Evolutionary conservation across 2,329 filamentous ascomycete genomes (phyloP).

Genomic region (Diaporthe sp.): DNA sequence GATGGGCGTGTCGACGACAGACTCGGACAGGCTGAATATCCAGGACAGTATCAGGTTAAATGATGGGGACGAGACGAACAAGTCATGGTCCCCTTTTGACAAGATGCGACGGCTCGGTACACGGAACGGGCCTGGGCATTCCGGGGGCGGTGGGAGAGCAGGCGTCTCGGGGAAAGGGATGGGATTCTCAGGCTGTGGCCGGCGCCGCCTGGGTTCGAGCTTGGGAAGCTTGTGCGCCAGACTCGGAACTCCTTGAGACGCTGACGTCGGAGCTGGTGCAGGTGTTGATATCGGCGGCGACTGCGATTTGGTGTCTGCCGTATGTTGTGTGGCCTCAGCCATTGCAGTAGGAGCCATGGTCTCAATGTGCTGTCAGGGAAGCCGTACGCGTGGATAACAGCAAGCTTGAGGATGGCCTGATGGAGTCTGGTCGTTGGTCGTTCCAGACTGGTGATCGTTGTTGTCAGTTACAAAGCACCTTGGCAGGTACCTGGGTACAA

Average conservation of each 20-base stretch:
- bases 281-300: constrained; percentile 28
- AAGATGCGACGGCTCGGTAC: constrained; percentile 83
- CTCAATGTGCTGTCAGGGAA: background rate
- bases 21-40: constrained; percentile 86
- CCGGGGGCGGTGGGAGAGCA: constrained; percentile 73
- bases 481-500: constrained; percentile 9
- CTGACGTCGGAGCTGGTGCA: constrained; percentile 20
- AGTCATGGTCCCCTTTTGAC: constrained; percentile 80
- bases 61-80: constrained; percentile 82
- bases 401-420: constrained; percentile 1
- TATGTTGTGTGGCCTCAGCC: background rate
- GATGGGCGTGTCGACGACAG: constrained; percentile 76
- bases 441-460: background rate
- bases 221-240: constrained; percentile 72
- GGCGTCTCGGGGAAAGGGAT: constrained; percentile 81
- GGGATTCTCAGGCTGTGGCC: constrained; percentile 61
- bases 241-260: constrained; percentile 51
- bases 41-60: constrained; percentile 83
- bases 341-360: background rate
- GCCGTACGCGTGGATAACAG: background rate
- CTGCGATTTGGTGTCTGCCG: background rate
- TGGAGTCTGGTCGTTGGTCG: background rate
- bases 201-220: constrained; percentile 72
- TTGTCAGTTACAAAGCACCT: constrained; percentile 4
- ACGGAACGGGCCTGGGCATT: constrained; percentile 69